phyloP scores from a whole-genome alignment of 805 yeast species.

The Yarrowia yakushimensis region DNA sequence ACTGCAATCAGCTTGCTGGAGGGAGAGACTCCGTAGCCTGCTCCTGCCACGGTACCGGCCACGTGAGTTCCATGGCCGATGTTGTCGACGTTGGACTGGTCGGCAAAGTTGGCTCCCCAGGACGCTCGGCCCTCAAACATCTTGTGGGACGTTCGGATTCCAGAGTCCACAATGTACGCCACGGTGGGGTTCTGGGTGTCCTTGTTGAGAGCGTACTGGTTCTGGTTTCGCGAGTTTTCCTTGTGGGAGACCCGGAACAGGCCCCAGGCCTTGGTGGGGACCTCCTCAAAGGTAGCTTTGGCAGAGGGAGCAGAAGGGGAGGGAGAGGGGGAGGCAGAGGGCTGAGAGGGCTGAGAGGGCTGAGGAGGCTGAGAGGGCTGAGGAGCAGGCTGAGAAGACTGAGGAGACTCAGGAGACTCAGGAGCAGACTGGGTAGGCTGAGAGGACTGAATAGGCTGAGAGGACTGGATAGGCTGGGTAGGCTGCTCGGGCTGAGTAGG shows the following conservation, averaged over 20 bases:
- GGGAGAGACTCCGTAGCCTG: conserved; percentile 54
- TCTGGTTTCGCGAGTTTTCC: not conserved
- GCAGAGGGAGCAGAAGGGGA: not conserved
- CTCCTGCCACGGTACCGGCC: conserved; percentile 57
- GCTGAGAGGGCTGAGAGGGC: not conserved
- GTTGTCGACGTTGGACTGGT: conserved; percentile 46
- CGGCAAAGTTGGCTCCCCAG: conserved; percentile 51
- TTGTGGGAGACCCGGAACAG: not conserved
- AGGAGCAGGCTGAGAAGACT: no score
- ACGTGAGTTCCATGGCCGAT: conserved; percentile 62
- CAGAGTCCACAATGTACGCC: conserved; percentile 55
- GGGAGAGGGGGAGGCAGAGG: not conserved
- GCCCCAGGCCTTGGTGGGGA: not conserved
- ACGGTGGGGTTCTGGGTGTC: conserved; percentile 30
- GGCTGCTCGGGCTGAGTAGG: not conserved
- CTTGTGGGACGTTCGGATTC: conserved; percentile 48
- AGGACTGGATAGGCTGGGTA: not conserved
- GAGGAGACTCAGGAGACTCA: not conserved
- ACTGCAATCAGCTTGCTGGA: conserved; percentile 49
- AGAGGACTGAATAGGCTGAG: not conserved
- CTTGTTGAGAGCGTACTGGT: not conserved
- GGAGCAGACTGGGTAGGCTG: not conserved
- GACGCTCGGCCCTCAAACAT: conserved; percentile 56
- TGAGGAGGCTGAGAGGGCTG: not conserved
- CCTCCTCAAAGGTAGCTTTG: not conserved